Evolutionary conservation across 495 filamentous ascomycete species (phyloP).

Genomic region (Aspergillus taichungensis): DNA sequence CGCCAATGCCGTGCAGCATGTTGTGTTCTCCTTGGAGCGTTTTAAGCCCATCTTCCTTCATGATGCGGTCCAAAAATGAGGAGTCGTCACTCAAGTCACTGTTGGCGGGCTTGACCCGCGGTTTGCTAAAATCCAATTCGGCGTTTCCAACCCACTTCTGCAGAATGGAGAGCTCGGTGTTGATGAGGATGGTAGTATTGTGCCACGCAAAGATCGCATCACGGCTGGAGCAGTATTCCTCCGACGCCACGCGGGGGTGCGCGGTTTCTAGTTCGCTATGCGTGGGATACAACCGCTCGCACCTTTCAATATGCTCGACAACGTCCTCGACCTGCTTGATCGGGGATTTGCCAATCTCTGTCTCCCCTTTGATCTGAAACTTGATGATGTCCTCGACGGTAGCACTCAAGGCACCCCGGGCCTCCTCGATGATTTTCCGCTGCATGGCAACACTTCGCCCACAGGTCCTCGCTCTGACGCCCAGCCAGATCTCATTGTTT

Average conservation of each 20-base stretch:
- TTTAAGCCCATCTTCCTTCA: slow-evolving; percentile 92
- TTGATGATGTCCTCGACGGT: slow-evolving; percentile 77
- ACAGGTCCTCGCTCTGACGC: slow-evolving; percentile 70
- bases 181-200: slow-evolving; percentile 96
- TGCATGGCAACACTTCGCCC: slow-evolving; percentile 79
- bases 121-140: slow-evolving; percentile 79
- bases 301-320: slow-evolving; percentile 78
- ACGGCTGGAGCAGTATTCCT: slow-evolving; percentile 66
- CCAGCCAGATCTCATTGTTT: slow-evolving; percentile 83
- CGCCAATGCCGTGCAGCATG: slow-evolving; percentile 74
- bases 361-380: slow-evolving; percentile 90
- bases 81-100: slow-evolving; percentile 75
- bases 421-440: slow-evolving; percentile 73
- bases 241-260: slow-evolving; percentile 64
- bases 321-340: slow-evolving; percentile 81
- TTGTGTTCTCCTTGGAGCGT: slow-evolving; percentile 76
- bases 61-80: slow-evolving; percentile 91
- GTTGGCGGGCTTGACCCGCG: slow-evolving; percentile 32
- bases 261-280: slow-evolving; percentile 59
- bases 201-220: slow-evolving; percentile 91
- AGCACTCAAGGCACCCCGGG: slow-evolving; percentile 55
- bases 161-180: slow-evolving; percentile 81
- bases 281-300: slow-evolving; percentile 77
- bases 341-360: slow-evolving; percentile 80
- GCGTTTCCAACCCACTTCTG: slow-evolving; percentile 96